Evolutionary conservation across 306 rosid genomes (phyloP), one percentile per base, ranked within the genome.

Genomic region (Bauhinia variegata): DNA sequence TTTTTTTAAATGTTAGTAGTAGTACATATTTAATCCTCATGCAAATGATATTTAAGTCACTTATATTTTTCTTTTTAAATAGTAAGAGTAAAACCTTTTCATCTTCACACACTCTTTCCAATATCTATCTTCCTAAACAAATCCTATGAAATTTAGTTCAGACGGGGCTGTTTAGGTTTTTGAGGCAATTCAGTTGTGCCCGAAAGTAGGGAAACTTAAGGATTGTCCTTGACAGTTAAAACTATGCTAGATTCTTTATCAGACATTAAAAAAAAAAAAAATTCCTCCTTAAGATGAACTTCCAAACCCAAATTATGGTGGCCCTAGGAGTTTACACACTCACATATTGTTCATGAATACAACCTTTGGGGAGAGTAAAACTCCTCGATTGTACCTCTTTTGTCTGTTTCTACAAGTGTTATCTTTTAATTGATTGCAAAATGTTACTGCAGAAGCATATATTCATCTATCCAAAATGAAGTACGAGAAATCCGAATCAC

Each of bases 211-310:
- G 41, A 36, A 8, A 36, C 9, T 3, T 36, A 8, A 36, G 41
- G 41, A 3, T 37, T 37, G 49, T 52, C 48, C 2, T 15, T 34
- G 39, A n/a, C n/a, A n/a, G n/a, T n/a, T n/a, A n/a, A 52, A 46
- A 63, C 61, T 36, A 17, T 37, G 12, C 54, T 34, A 37, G 60
- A 60, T 61, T 47, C 72, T 47, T 37, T 28, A 56, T 23, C 15
- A 5, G 9, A 36, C 41, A 36, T 36, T n/a, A n/a, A n/a, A 5
- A 6, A 5, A 1, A 23, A 23, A 23, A 23, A 23, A 52, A 48
- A 74, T 65, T 65, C 73, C 13, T 57, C 54, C 16, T 58, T 10
- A 38, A 44, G 47, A 11, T 55, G 60, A 63, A 5, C 23, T 49
- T 16, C 30, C 44, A 8, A 54, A 9, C 39, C 16, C 19, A 17